Evolutionary conservation across 164 flowering plant species (phyloP).

Genomic region (grape (Vitis vinifera)): ASM3070453v1 NC_081813.1:531001-531500

Average conservation of each 20-base stretch:
- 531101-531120: conserved; percentile 3
- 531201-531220: conserved; percentile 5
- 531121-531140: neutral
- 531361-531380: conserved; percentile 46
- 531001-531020: conserved; percentile 46
- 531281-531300: conserved; percentile 59
- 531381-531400: conserved; percentile 58
- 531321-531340: conserved; percentile 38
- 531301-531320: conserved; percentile 38
- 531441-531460: conserved; percentile 55
- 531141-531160: neutral
- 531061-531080: conserved; percentile 52
- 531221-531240: conserved; percentile 11
- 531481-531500: conserved; percentile 56
- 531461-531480: conserved; percentile 45
- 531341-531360: conserved; percentile 37
- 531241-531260: conserved; percentile 41
- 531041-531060: conserved; percentile 70
- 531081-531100: conserved; percentile 74
- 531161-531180: neutral
- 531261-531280: conserved; percentile 55
- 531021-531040: conserved; percentile 49
- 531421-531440: conserved; percentile 60
- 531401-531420: conserved; percentile 49
- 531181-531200: neutral